Conservation (phyloP, 2,329 filamentous ascomycete species). For the Microthyrium microscopicum region DNA sequence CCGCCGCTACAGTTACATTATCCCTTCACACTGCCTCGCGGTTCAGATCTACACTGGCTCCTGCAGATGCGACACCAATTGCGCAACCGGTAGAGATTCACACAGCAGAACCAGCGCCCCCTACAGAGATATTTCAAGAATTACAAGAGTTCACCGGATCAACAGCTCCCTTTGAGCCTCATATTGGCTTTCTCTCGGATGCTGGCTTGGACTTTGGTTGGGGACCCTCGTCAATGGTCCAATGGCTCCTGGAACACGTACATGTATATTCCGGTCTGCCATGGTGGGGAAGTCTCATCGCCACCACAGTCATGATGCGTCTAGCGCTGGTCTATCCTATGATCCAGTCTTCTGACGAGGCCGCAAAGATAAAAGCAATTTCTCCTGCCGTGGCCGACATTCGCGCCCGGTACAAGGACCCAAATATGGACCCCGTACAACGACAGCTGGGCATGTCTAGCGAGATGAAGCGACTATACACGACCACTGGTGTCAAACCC, state of each 20-base stretch:
- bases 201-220: constrained; percentile 79
- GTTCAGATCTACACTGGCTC: too few relatives aligned
- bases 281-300: constrained; percentile 65
- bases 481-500: constrained; percentile 35
- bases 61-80: too few relatives aligned
- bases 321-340: constrained; percentile 48
- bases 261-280: constrained; percentile 61
- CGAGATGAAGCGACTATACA: constrained; percentile 34
- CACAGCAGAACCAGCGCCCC: too few relatives aligned
- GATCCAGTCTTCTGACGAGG: constrained; percentile 42
- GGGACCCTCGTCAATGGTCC: constrained; percentile 56
- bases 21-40: too few relatives aligned
- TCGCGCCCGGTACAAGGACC: constrained; percentile 35
- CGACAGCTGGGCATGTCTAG: constrained; percentile 24
- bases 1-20: too few relatives aligned
- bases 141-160: too few relatives aligned
- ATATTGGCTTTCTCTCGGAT: constrained; percentile 65
- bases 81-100: too few relatives aligned
- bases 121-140: too few relatives aligned
- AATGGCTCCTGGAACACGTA: constrained; percentile 66
- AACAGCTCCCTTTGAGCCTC: too few relatives aligned
- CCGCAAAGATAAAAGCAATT: constrained; percentile 45
- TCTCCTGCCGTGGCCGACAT: constrained; percentile 40
- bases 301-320: constrained; percentile 49
- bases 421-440: constrained; percentile 26